Evolutionary conservation across 1,284 basidiomycete species (phyloP).

Genomic region (Rhodotorula sp.): DNA sequence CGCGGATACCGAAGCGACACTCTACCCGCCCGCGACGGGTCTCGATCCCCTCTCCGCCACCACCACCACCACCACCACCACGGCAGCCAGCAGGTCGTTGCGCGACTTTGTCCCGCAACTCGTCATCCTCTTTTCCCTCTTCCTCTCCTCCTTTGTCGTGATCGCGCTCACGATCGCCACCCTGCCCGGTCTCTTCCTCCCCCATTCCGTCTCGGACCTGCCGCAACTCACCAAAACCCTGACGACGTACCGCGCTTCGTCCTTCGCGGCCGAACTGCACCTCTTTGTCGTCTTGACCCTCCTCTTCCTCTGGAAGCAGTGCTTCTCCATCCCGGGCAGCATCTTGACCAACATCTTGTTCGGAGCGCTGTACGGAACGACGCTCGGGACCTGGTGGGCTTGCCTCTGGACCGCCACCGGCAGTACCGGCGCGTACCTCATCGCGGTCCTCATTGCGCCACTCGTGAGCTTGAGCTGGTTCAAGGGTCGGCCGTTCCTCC

Average conservation of each 20-base stretch:
- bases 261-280: constrained; percentile 36
- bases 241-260: constrained; percentile 34
- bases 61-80: not conserved
- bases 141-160: constrained; percentile 42
- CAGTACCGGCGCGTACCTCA: constrained; percentile 39
- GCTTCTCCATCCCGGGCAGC: constrained; percentile 46
- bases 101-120: constrained; percentile 42
- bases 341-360: constrained; percentile 46
- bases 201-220: constrained; percentile 38
- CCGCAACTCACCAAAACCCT: constrained; percentile 32
- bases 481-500: not conserved
- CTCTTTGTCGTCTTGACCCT: constrained; percentile 39
- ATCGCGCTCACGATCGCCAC: constrained; percentile 38
- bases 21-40: constrained; percentile 4
- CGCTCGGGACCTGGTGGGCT: constrained; percentile 33
- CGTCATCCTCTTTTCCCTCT: constrained; percentile 40
- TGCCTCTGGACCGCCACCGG: constrained; percentile 41
- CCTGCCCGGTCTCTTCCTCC: constrained; percentile 37
- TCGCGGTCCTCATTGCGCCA: constrained; percentile 36
- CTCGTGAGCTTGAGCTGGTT: constrained; percentile 30
- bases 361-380: constrained; percentile 45
- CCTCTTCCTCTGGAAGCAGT: constrained; percentile 47
- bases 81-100: constrained; percentile 15
- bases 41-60: not conserved
- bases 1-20: constrained; percentile 1